Conservation (phyloP, 2,329 filamentous ascomycete genomes). For the Ascochyta rabiei region DNA sequence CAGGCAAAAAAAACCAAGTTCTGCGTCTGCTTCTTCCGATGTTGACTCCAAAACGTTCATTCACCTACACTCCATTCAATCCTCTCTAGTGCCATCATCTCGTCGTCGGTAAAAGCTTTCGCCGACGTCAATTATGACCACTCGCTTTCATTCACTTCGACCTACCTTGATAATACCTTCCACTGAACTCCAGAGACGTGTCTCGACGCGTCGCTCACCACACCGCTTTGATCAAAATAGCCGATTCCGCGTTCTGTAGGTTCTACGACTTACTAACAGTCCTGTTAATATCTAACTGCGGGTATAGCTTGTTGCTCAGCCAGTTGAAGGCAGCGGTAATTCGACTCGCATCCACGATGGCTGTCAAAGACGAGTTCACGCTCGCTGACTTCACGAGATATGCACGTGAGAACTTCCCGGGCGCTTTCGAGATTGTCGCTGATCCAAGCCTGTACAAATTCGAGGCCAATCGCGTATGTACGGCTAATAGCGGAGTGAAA, state of each 20-base stretch:
- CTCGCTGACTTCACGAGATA: neutral
- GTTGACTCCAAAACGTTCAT: neutral
- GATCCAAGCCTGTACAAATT: neutral
- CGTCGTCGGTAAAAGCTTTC: neutral
- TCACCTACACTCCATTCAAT: neutral
- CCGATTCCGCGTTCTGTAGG: no score
- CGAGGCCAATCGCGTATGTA: neutral
- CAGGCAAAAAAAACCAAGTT: neutral
- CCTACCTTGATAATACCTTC: neutral
- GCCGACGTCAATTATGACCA: no score
- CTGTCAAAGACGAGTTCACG: neutral
- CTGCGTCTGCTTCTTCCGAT: neutral
- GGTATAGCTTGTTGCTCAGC: neutral
- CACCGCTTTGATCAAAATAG: neutral
- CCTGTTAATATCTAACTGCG: neutral
- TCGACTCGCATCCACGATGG: neutral
- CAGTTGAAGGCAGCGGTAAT: neutral
- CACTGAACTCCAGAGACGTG: neutral
- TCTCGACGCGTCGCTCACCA: neutral
- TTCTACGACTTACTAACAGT: no score
- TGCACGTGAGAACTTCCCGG: neutral
- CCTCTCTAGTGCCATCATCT: neutral
- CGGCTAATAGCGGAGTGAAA: neutral
- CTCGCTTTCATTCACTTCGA: neutral
- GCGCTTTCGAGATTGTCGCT: neutral